Base-by-base conservation (phyloP, 2,329 filamentous ascomycete genomes). In the Fusarium concolor region DNA sequence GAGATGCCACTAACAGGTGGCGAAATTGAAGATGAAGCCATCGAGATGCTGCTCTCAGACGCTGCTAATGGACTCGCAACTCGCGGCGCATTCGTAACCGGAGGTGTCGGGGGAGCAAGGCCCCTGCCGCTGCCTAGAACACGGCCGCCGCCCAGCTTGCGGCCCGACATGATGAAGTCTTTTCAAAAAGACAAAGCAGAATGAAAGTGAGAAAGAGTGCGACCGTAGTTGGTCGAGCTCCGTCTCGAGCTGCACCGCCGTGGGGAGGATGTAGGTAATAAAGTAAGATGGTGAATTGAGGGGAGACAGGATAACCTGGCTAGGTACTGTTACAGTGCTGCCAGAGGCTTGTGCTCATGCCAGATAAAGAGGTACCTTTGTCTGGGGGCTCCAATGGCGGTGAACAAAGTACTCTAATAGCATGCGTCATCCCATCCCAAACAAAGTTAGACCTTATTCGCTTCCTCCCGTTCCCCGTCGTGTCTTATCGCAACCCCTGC, bases 101-200 rank as follows among this genome's bases (percentile, higher is more conserved):
- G 75, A 55, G 81, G 76, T 49, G 80, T 75, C 26, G 87, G 85
- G 74, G 93, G 91, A 72, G 90, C 91, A 74, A 97, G 88, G 75
- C 91, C 89, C 80, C 91, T 93, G 75, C 93, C 93, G 82, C 87
- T 96, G 75, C 95, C 95, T 74, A 97, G 84, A 76, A 97, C 90
- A 82, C 95, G 90, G 79, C 95, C 95, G 81, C 95, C 94, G 80
- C 95, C 95, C 79, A 97, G 87, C 84, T 92, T 94, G 84, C 92
- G 89, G 79, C 87, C 87, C 74, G 93, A 91, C 93, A 97, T 97
- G 79, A 74, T 65, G 67, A 52, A 56, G 9, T 26, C 26, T 26
- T 50, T 37, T 37, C 29, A 51, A 39, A 35, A 35, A 29, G 17
- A 18, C 31, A 46, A 51, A 15, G 33, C 33, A 55, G 41, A 44